A percentile compares a stretch with the other conserved stretches of the same genome.
Evolutionary conservation across 768 basidiomycete genomes (phyloP).

Genomic region (Astraeus odoratus): DNA sequence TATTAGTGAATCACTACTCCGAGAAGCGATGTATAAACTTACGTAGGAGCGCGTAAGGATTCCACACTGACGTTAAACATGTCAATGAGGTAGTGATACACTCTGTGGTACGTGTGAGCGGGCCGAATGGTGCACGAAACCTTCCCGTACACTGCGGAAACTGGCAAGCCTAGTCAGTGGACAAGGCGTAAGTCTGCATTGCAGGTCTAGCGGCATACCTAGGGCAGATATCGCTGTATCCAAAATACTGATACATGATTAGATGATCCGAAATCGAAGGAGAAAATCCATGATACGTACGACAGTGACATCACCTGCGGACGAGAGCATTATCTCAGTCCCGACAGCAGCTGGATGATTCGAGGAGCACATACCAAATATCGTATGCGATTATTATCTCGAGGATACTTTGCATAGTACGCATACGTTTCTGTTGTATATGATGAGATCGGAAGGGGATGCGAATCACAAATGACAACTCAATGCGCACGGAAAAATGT

Average conservation of each 20-base stretch:
- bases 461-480: background rate
- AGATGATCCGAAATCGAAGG: background rate
- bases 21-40: background rate
- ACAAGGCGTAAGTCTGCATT: background rate
- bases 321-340: background rate
- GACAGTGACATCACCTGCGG: constrained; percentile 15
- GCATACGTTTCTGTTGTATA: constrained; percentile 22
- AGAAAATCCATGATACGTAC: constrained; percentile 8
- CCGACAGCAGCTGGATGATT: background rate
- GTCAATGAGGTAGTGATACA: constrained; percentile 24
- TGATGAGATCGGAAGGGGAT: background rate
- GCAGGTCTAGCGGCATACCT: constrained; percentile 9
- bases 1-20: background rate
- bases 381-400: constrained; percentile 12
- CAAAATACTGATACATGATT: constrained; percentile 9
- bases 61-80: constrained; percentile 19
- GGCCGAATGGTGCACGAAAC: background rate
- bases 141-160: constrained; percentile 20
- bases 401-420: constrained; percentile 23
- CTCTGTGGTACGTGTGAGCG: constrained; percentile 12
- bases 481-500: constrained; percentile 27
- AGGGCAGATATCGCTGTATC: constrained; percentile 22
- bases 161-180: constrained; percentile 12
- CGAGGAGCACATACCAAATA: constrained; percentile 13
- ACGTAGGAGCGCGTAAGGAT: constrained; percentile 21